Conservation (phyloP, 768 basidiomycete species). For the Pleurotus ostreatus region DNA sequence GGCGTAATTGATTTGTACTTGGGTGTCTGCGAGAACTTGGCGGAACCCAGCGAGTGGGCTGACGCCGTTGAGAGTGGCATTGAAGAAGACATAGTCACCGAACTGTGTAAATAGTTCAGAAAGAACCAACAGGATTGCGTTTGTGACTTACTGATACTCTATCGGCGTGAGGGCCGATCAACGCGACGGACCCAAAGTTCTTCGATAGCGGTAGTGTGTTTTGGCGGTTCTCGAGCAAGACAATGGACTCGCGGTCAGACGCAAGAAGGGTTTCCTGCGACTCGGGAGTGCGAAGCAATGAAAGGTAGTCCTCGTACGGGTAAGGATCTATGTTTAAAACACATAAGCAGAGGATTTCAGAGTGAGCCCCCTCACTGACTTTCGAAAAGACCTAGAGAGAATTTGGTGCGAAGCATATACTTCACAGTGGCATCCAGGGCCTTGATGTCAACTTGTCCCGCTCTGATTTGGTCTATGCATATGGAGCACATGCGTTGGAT, state of each 20-base stretch:
- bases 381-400: constrained; percentile 62
- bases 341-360: not conserved
- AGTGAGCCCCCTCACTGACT: constrained; percentile 31
- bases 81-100: constrained; percentile 71
- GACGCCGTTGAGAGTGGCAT: constrained; percentile 53
- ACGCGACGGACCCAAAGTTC: constrained; percentile 45
- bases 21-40: constrained; percentile 43
- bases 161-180: constrained; percentile 61
- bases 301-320: constrained; percentile 56
- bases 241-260: constrained; percentile 58
- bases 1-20: constrained; percentile 56
- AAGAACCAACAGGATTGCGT: not conserved
- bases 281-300: constrained; percentile 49
- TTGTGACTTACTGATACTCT: constrained; percentile 47
- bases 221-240: constrained; percentile 56
- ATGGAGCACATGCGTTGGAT: too few species aligned
- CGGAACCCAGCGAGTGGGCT: constrained; percentile 61
- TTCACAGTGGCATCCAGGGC: constrained; percentile 55
- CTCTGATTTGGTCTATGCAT: constrained; percentile 48
- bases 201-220: constrained; percentile 52
- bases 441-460: constrained; percentile 47
- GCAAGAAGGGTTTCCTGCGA: constrained; percentile 46
- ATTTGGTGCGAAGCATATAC: constrained; percentile 53
- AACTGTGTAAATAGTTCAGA: constrained; percentile 28
- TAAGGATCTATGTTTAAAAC: constrained; percentile 46